Evolutionary conservation across 139 green algal genomes (phyloP).

Genomic region (Chlamydomonas applanata): DNA sequence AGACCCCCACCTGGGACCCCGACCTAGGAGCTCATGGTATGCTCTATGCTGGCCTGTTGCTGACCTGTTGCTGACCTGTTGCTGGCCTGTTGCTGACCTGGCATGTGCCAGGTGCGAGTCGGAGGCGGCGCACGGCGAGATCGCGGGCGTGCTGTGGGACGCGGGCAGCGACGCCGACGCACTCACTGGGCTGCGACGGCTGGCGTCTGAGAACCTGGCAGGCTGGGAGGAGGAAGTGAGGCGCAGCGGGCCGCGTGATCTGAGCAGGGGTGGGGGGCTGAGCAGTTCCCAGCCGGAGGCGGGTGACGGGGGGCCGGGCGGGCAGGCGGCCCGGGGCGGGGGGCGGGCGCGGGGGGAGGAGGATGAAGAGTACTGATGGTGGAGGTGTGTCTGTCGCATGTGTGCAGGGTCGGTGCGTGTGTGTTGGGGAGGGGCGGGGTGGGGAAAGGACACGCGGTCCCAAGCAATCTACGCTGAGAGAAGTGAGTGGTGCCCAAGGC

Average conservation of each 20-base stretch:
- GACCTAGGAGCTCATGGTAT: not conserved
- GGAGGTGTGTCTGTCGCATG: too few relatives aligned
- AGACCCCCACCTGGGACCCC: not conserved
- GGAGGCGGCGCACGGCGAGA: slow-evolving; percentile 53
- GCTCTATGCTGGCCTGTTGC: not conserved
- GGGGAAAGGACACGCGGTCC: too few relatives aligned
- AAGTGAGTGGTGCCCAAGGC: too few relatives aligned
- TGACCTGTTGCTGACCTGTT: not conserved
- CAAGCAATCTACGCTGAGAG: too few relatives aligned
- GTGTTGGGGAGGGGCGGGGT: too few relatives aligned
- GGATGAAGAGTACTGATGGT: not conserved
- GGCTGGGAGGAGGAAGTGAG: slow-evolving; percentile 61
- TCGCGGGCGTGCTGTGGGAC: slow-evolving; percentile 73
- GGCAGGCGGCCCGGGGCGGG: slow-evolving; percentile 21
- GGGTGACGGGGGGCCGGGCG: too few relatives aligned
- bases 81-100: not conserved
- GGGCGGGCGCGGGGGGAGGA: not conserved
- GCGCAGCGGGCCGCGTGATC: too few relatives aligned
- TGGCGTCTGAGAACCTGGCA: slow-evolving; percentile 44
- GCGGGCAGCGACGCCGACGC: slow-evolving; percentile 52
- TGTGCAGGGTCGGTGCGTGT: too few relatives aligned
- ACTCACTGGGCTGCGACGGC: slow-evolving; percentile 28
- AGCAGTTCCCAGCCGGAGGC: too few relatives aligned
- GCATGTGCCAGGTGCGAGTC: slow-evolving; percentile 49
- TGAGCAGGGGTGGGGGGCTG: too few relatives aligned